phyloP scores from a whole-genome alignment of 805 yeast species.

The Candida montana region DNA sequence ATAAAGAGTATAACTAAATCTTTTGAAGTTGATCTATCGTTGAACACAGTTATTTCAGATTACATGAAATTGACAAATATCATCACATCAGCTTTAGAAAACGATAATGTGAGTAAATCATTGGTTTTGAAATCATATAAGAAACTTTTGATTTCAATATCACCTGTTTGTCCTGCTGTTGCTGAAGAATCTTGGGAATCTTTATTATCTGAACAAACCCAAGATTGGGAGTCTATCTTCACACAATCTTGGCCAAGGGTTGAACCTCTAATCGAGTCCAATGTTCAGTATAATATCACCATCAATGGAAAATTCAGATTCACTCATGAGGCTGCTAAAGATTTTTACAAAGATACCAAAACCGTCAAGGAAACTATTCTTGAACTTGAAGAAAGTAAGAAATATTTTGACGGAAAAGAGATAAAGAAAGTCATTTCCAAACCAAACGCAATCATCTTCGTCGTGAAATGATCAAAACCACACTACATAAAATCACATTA shows the following conservation, averaged over 20 bases:
- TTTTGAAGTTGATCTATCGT: slow-evolving; percentile 49
- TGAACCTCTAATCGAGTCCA: slow-evolving; percentile 33
- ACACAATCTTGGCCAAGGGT: slow-evolving; percentile 60
- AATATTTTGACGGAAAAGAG: slow-evolving; percentile 35
- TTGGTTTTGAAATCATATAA: slow-evolving; percentile 45
- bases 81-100: slow-evolving; percentile 35
- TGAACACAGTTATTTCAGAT: slow-evolving; percentile 86
- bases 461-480: slow-evolving; percentile 8
- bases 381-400: slow-evolving; percentile 31
- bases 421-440: slow-evolving; percentile 54
- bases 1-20: slow-evolving; percentile 52
- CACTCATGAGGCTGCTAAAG: slow-evolving; percentile 32
- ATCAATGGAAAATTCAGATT: slow-evolving; percentile 69
- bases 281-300: slow-evolving; percentile 49
- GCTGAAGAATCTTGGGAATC: slow-evolving; percentile 80
- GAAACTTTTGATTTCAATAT: slow-evolving; percentile 53
- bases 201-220: slow-evolving; percentile 24
- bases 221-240: slow-evolving; percentile 46
- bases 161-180: slow-evolving; percentile 79
- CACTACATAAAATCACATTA: too few species aligned
- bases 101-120: slow-evolving; percentile 30
- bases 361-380: slow-evolving; percentile 32
- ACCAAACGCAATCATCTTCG: slow-evolving; percentile 25
- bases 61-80: slow-evolving; percentile 76
- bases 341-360: slow-evolving; percentile 32